phyloP scores from a whole-genome alignment of 1,284 basidiomycete genomes.

The Malassezia equina region DNA sequence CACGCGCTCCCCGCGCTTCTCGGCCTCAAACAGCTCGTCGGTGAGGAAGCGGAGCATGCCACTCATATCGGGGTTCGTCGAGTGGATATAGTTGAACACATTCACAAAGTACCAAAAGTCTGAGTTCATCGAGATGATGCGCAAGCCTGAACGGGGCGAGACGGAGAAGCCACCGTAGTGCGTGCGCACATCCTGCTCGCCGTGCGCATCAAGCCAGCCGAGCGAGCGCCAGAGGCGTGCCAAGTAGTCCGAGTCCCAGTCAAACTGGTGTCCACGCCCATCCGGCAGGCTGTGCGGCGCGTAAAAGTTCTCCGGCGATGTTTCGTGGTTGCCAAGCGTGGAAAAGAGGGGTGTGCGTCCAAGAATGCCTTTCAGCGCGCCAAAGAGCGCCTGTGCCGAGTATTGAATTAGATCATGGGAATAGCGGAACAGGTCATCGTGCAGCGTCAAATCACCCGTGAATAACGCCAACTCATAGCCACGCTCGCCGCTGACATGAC shows the following conservation, averaged over 20 bases:
- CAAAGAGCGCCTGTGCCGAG: constrained; percentile 37
- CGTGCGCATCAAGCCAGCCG: constrained; percentile 59
- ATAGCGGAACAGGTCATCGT: constrained; percentile 35
- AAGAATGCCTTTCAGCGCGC: constrained; percentile 24
- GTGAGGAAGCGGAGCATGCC: constrained; percentile 69
- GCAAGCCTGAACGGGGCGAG: constrained; percentile 58
- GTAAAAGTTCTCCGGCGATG: constrained; percentile 29
- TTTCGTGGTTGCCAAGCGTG: constrained; percentile 45
- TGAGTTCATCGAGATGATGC: constrained; percentile 66
- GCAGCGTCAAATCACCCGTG: constrained; percentile 65
- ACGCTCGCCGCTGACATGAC: constrained; percentile 54
- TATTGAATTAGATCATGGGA: constrained; percentile 35
- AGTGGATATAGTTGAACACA: constrained; percentile 67
- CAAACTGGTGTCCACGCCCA: constrained; percentile 27
- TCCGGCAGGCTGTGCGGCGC: constrained; percentile 29
- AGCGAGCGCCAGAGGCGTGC: constrained; percentile 46
- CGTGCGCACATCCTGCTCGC: constrained; percentile 56
- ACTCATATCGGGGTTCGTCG: constrained; percentile 60
- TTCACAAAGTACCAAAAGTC: constrained; percentile 52
- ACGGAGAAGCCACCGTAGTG: constrained; percentile 70
- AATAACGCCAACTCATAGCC: constrained; percentile 61
- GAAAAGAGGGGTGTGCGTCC: constrained; percentile 35
- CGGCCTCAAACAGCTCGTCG: constrained; percentile 60
- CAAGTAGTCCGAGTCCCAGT: constrained; percentile 42
- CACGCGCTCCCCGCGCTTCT: constrained; percentile 48